Evolutionary conservation across 2,329 filamentous ascomycete genomes (phyloP).

Genomic region (Penicillium sp.): DNA sequence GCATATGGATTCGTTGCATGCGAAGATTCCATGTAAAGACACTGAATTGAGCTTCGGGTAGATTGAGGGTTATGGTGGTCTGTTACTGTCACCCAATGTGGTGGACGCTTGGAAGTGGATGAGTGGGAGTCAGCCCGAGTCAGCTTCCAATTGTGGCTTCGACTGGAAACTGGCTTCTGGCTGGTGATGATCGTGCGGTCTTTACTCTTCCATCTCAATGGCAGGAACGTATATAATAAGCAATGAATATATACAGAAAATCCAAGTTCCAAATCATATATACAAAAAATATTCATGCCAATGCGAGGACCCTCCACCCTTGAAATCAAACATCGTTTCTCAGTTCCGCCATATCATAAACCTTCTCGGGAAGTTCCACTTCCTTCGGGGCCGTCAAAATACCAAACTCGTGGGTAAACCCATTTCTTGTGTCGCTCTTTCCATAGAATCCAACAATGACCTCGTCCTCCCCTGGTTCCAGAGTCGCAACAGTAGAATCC

Average conservation of each 20-base stretch:
- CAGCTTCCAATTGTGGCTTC: neutral
- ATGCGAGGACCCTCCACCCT: neutral
- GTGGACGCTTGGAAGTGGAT: no score
- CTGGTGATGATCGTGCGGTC: neutral
- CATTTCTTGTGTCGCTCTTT: constrained; percentile 29
- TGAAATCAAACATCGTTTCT: neutral
- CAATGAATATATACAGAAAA: neutral
- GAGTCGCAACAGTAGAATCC: neutral
- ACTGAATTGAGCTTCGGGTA: no score
- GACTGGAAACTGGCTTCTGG: neutral
- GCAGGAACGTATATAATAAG: neutral
- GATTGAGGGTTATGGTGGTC: no score
- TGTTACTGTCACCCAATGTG: no score
- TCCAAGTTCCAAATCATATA: neutral
- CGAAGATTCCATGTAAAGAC: no score
- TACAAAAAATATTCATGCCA: neutral
- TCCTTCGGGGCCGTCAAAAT: constrained; percentile 49
- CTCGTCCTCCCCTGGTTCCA: constrained; percentile 38
- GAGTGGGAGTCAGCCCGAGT: neutral
- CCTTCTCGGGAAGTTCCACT: constrained; percentile 41
- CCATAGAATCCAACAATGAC: constrained; percentile 53
- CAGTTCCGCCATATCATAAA: constrained; percentile 46
- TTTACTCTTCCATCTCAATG: neutral
- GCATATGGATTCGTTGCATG: no score
- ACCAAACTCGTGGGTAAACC: constrained; percentile 46